phyloP scores from a whole-genome alignment of 805 yeast species.

The Metschnikowia lochheadii region DNA sequence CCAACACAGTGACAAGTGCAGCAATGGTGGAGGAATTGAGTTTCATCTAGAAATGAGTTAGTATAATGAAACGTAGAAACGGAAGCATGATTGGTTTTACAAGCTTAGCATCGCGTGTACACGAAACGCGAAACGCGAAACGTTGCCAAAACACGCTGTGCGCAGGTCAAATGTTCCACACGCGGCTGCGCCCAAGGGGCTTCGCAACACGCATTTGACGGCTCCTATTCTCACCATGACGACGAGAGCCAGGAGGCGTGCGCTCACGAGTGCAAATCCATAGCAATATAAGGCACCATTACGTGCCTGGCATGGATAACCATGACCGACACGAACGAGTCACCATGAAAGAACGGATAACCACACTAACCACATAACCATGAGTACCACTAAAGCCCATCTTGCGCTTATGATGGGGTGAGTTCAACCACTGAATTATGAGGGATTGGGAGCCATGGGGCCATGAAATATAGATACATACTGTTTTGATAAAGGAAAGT shows the following conservation, averaged over 20 bases:
- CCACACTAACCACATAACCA: no score
- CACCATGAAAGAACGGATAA: no score
- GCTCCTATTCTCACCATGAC: background rate
- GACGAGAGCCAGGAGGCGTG: background rate
- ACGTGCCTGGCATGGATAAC: no score
- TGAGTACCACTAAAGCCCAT: no score
- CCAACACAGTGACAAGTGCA: constrained; percentile 11
- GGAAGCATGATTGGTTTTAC: background rate
- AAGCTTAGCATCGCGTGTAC: background rate
- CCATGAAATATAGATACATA: background rate
- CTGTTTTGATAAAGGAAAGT: constrained; percentile 2
- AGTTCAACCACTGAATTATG: no score
- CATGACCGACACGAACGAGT: no score
- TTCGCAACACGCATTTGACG: background rate
- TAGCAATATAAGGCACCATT: no score
- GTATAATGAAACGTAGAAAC: background rate
- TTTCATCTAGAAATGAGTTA: constrained; percentile 12
- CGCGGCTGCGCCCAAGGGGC: background rate
- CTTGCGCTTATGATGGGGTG: no score
- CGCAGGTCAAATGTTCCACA: background rate
- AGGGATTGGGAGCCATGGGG: no score
- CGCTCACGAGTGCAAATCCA: no score
- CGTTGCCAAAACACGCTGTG: background rate
- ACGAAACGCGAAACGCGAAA: constrained; percentile 3
- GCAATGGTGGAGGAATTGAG: constrained; percentile 11